Percentiles rank a stretch among this genome's conserved stretches.
Conservation (phyloP, 1,284 basidiomycete genomes). For the Ceratobasidium sp. region DNA sequence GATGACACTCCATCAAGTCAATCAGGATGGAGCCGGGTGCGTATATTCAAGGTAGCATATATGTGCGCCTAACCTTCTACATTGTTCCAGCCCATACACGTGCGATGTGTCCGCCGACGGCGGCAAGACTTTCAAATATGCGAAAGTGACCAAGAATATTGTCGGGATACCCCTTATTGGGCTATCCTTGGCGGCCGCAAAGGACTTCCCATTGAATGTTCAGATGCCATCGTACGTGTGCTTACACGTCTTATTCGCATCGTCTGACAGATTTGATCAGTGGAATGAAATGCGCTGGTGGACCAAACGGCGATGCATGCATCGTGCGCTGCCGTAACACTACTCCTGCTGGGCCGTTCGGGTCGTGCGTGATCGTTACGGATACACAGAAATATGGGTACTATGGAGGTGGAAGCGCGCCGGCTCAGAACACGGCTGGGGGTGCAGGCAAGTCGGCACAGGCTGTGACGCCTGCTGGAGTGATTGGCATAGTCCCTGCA, state of each 20-base stretch:
- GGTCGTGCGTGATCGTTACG: slow-evolving; percentile 34
- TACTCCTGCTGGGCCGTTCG: slow-evolving; percentile 44
- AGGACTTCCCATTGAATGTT: slow-evolving; percentile 51
- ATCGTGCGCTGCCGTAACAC: slow-evolving; percentile 44
- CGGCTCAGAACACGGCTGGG: not conserved
- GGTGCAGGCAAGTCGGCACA: not conserved
- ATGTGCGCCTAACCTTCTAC: not conserved
- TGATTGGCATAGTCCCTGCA: slow-evolving; percentile 5
- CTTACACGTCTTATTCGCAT: not conserved
- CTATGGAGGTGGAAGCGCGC: not conserved
- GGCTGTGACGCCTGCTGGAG: not conserved
- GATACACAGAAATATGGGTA: not conserved
- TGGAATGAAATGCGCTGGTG: slow-evolving; percentile 42
- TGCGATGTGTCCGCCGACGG: slow-evolving; percentile 47
- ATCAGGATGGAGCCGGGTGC: slow-evolving; percentile 40
- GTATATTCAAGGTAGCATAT: not conserved
- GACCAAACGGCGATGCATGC: slow-evolving; percentile 41
- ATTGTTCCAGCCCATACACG: slow-evolving; percentile 22
- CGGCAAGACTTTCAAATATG: slow-evolving; percentile 51
- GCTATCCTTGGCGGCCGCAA: slow-evolving; percentile 51
- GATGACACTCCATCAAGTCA: slow-evolving; percentile 43
- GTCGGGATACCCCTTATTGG: slow-evolving; percentile 49
- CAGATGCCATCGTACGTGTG: slow-evolving; percentile 50
- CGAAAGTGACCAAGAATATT: slow-evolving; percentile 52
- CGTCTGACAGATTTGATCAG: not conserved